Conservation (phyloP, 2,329 filamentous ascomycete species). For the Nemania sp. region DNA sequence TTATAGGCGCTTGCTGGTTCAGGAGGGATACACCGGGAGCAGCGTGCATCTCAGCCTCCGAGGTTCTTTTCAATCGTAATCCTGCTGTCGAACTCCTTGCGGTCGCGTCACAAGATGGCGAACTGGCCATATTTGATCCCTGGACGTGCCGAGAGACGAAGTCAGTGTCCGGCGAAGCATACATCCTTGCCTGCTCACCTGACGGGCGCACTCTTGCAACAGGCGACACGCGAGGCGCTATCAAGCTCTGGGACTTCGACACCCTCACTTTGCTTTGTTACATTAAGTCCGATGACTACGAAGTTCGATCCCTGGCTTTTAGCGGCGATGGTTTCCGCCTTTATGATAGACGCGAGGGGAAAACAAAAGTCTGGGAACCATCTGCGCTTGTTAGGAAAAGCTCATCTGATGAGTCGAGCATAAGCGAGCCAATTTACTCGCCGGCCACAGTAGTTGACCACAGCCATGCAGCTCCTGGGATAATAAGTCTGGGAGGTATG, state of each 20-base stretch:
- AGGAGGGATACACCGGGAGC: constrained; percentile 8
- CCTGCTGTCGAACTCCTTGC: constrained; percentile 18
- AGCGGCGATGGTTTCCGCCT: constrained; percentile 7
- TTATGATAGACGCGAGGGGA: constrained; percentile 9
- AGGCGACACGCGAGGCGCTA: constrained; percentile 6
- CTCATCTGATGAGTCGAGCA: constrained; percentile 13
- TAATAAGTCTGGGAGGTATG: constrained; percentile 4
- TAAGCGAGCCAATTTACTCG: constrained; percentile 10
- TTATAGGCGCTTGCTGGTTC: constrained; percentile 11
- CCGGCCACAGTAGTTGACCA: constrained; percentile 6
- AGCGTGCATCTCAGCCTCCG: not conserved
- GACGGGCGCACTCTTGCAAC: constrained; percentile 15
- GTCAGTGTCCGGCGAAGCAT: constrained; percentile 14
- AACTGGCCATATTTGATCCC: constrained; percentile 10
- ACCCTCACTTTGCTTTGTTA: constrained; percentile 9
- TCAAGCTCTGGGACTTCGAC: constrained; percentile 19
- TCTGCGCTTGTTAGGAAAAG: constrained; percentile 6
- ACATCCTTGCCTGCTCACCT: constrained; percentile 6
- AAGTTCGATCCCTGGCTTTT: constrained; percentile 13
- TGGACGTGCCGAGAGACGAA: constrained; percentile 8
- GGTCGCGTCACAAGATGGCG: constrained; percentile 10
- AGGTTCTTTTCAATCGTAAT: constrained; percentile 17
- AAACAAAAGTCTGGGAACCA: constrained; percentile 18
- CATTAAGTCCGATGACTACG: constrained; percentile 14
- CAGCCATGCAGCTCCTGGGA: not conserved